Percentiles rank a stretch among this genome's conserved stretches.
Evolutionary conservation across 345 rosid genomes (phyloP).

Genomic region (Eucalyptus regnans): DNA sequence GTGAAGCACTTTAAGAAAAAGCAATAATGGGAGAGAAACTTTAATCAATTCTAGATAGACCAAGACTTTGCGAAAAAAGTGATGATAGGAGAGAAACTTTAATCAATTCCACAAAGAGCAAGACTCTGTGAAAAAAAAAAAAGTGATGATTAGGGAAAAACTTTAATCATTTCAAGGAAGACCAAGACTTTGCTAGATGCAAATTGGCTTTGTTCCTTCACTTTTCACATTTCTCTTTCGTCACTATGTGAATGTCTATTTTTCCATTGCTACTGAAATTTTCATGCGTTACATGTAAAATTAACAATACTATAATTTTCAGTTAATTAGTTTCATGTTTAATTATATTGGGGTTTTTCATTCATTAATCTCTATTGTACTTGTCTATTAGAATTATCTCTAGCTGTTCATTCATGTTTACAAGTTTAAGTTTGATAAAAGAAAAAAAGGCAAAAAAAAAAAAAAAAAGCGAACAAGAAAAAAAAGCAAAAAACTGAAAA

Average conservation of each 20-base stretch:
- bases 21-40: too few species aligned
- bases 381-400: background rate
- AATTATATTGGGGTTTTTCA: background rate
- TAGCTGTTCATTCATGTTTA: background rate
- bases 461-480: too few species aligned
- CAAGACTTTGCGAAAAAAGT: background rate
- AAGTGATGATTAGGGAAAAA: too few species aligned
- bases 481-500: background rate
- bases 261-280: background rate
- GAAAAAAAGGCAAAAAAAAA: background rate
- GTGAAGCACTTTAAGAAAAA: too few species aligned
- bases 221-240: background rate
- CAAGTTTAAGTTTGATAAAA: too few species aligned
- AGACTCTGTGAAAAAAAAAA: too few species aligned
- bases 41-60: too few species aligned
- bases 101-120: too few species aligned
- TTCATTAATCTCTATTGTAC: background rate
- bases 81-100: too few species aligned
- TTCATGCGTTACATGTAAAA: background rate
- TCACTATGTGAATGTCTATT: background rate
- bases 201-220: background rate
- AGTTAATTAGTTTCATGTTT: background rate
- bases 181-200: too few species aligned
- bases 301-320: background rate
- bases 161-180: too few species aligned